Evolutionary conservation across 2,329 filamentous ascomycete species (phyloP), one percentile per base, ranked within the genome.

Genomic region (Plenodomus lindquistii): DNA sequence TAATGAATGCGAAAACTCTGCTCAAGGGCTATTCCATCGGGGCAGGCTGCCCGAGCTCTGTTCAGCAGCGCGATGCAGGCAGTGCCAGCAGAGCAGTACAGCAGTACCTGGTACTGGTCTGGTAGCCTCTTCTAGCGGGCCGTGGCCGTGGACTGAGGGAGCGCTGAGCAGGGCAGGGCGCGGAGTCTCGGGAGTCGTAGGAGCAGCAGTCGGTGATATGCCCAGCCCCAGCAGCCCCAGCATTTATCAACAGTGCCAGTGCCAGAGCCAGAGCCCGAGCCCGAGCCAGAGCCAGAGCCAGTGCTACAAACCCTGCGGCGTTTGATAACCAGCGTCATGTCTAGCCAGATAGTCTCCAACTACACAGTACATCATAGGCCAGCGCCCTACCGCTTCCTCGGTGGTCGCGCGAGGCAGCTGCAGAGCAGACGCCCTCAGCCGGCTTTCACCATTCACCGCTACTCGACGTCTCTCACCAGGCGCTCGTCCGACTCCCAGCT

Each of bases 1-100:
- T 54, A 57, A 55, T 55, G 60, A 58, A 54, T 55, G 60, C 56
- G 61, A 69, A 69, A 71, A 65, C 59, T 69, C 68, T 71, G 62
- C 59, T 55, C 53, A 43, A 60, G 52, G 50, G 44, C 48, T 55
- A 17, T 37, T 56, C 62, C 55, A 60, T 69, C 65, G 66, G 67
- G 61, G 60, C 59, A 65, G 60, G 58, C 59, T 52, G 60, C 61
- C 63, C 62, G 60, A 65, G 50, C 59, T 52, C 50, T 52, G 41
- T 48, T 18, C 53, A 52, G 57, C 47, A n/a, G 43, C 40, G 31
- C 27, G 27, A 31, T 7, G 27, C 27, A 31, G 27, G 15, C n/a
- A n/a, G n/a, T n/a, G n/a, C 27, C 27, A 31, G 27, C 27, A 31
- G 27, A 31, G 48, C 60, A 56, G 58, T 60, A 50, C 55, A 52